A percentile compares a stretch with the other conserved stretches of the same genome.
Conservation (phyloP, 148 eudicot species). For the Spergularia bocconei region DNA sequence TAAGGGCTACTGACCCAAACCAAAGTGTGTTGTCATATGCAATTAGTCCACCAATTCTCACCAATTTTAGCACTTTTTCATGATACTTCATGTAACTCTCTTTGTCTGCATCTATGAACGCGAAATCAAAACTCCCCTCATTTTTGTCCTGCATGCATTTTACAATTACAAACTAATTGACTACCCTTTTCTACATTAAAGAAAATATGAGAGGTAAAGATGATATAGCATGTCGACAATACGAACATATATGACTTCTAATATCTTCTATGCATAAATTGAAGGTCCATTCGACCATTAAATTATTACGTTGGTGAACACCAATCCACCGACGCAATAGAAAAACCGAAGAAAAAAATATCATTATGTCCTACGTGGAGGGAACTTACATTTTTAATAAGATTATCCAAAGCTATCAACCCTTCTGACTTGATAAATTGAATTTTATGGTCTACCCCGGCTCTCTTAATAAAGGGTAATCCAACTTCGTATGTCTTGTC, state of each 20-base stretch:
- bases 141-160: background rate
- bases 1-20: slow-evolving; percentile 24
- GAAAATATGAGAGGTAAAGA: too few species aligned
- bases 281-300: too few species aligned
- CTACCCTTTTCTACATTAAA: too few species aligned
- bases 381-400: slow-evolving; percentile 16
- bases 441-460: slow-evolving; percentile 37
- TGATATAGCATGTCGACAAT: too few species aligned
- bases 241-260: too few species aligned
- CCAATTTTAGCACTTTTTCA: slow-evolving; percentile 15
- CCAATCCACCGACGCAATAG: too few species aligned
- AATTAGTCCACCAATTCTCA: slow-evolving; percentile 26
- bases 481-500: slow-evolving; percentile 36
- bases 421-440: slow-evolving; percentile 30
- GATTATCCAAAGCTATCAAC: slow-evolving; percentile 8
- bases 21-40: slow-evolving; percentile 27
- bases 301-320: too few species aligned
- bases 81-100: slow-evolving; percentile 25
- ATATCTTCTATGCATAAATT: too few species aligned
- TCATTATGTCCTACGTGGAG: too few species aligned
- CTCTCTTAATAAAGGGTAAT: slow-evolving; percentile 32
- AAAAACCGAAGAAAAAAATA: too few species aligned
- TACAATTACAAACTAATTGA: too few species aligned
- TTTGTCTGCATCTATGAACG: slow-evolving; percentile 28
- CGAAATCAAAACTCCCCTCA: slow-evolving; percentile 27